Conservation (phyloP, 345 rosid species). For the Triadica sebifera region DNA sequence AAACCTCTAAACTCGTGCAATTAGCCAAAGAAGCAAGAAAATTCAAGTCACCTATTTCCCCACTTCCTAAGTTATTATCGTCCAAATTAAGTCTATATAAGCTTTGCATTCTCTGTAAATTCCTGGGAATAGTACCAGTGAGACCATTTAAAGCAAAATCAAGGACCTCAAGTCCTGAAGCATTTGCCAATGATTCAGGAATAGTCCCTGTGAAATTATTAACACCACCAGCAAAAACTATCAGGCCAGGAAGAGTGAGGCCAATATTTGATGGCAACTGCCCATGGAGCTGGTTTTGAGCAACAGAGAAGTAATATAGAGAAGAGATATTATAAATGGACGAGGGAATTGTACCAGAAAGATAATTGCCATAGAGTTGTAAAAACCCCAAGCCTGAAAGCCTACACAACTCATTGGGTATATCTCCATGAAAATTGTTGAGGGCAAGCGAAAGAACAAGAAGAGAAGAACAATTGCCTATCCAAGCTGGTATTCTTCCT, state of each 20-base stretch:
- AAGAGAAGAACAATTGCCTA: constrained; percentile 30
- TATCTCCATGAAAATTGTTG: constrained; percentile 24
- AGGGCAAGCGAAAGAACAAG: not conserved
- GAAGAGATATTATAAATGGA: constrained; percentile 34
- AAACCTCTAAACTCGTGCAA: constrained; percentile 20
- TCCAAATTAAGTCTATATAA: constrained; percentile 31
- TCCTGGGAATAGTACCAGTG: constrained; percentile 14
- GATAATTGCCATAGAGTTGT: constrained; percentile 18
- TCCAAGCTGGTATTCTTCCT: constrained; percentile 26
- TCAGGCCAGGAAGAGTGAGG: constrained; percentile 19
- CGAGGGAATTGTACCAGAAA: constrained; percentile 30
- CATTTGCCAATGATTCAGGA: constrained; percentile 28
- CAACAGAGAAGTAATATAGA: constrained; percentile 9
- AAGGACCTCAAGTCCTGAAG: constrained; percentile 23
- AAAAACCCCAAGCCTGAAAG: constrained; percentile 19
- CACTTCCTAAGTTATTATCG: constrained; percentile 20
- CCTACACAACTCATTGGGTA: constrained; percentile 26
- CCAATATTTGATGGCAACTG: constrained; percentile 28
- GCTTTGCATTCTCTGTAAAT: constrained; percentile 15
- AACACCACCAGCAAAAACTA: constrained; percentile 24
- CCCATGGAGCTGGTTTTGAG: constrained; percentile 30
- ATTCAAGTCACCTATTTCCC: constrained; percentile 20
- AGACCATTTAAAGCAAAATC: constrained; percentile 27
- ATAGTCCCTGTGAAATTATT: constrained; percentile 30
- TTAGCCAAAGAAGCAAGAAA: constrained; percentile 30